Evolutionary conservation across 352 stramenopile genomes (phyloP).

Genomic region (Pilasporangium apinafurcum): DNA sequence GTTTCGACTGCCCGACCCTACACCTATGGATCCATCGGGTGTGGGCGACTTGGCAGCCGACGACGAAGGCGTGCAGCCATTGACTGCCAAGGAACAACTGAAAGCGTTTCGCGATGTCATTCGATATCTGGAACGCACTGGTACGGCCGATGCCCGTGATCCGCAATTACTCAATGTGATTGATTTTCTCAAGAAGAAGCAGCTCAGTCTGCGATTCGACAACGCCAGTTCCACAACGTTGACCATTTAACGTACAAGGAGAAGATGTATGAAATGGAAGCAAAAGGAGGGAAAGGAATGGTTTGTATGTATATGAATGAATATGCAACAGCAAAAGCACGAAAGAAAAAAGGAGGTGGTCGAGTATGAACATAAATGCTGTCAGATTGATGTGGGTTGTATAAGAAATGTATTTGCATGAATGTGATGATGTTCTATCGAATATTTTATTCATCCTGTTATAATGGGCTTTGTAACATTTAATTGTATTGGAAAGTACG

Average conservation of each 20-base stretch:
- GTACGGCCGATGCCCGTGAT: conserved; percentile 54
- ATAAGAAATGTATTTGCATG: too few relatives aligned
- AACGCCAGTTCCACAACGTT: conserved; percentile 78
- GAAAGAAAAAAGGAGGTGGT: too few relatives aligned
- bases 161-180: conserved; percentile 72
- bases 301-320: not conserved
- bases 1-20: conserved; percentile 64
- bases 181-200: conserved; percentile 86
- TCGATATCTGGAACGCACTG: conserved; percentile 74
- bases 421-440: too few relatives aligned
- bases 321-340: not conserved
- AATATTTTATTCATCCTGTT: too few relatives aligned
- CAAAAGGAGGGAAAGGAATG: too few relatives aligned
- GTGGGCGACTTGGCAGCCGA: conserved; percentile 17
- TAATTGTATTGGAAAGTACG: too few relatives aligned
- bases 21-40: conserved; percentile 19
- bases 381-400: too few relatives aligned
- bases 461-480: too few relatives aligned
- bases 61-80: conserved; percentile 28
- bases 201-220: conserved; percentile 81
- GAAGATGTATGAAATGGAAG: not conserved
- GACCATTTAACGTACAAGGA: conserved; percentile 50
- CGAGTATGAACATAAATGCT: too few relatives aligned
- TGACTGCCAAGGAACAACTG: conserved; percentile 74
- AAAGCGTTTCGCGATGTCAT: conserved; percentile 86